Base-by-base conservation (phyloP, 306 rosid genomes). In the Gastrolobium bilobum region DNA sequence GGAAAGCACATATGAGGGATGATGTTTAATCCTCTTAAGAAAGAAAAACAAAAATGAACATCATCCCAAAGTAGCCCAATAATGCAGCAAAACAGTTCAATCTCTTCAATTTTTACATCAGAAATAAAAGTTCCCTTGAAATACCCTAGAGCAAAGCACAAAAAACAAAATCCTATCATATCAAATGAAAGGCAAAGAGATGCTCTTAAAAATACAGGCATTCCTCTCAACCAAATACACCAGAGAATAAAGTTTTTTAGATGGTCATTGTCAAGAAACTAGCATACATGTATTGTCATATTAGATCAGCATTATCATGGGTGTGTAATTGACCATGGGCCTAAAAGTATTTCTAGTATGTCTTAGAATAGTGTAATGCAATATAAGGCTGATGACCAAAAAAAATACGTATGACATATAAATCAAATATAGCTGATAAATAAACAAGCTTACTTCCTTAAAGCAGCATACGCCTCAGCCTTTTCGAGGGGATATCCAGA, bases 381-480 rank as follows among this genome's bases (percentile, higher is more conserved):
- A 47, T 58, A 62, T 59, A 54, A 65, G 73, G 73, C 61, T 68
- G 71, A 63, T 80, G 51, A 73, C 48, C 77, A 47, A 57, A 30
- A 30, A 43, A 78, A 71, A 59, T 35, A 53, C 4, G 44, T 51
- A 54, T 3, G 66, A 78, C 26, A 48, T 53, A 33, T 9, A 48
- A 76, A 81, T 79, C 56, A 68, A 86, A 75, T 66, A 48, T 33
- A 74, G 82, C 68, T 44, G 47, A 48, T 60, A 76, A 68, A 79
- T 58, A 50, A 15, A 69, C 53, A 79, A 87, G 57, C 99, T 93
- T 90, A 95, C 99, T 90, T 96, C 86, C 95, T 87, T 87, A 96
- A 80, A 83, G 96, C 91, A 62, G 96, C 96, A 82, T 96, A 96
- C 66, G 97, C 89, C 86, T 96, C 96, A 34, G 90, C 99, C 89